Base-by-base conservation (phyloP, 495 filamentous ascomycete species). In the Penicillium canescens region DNA sequence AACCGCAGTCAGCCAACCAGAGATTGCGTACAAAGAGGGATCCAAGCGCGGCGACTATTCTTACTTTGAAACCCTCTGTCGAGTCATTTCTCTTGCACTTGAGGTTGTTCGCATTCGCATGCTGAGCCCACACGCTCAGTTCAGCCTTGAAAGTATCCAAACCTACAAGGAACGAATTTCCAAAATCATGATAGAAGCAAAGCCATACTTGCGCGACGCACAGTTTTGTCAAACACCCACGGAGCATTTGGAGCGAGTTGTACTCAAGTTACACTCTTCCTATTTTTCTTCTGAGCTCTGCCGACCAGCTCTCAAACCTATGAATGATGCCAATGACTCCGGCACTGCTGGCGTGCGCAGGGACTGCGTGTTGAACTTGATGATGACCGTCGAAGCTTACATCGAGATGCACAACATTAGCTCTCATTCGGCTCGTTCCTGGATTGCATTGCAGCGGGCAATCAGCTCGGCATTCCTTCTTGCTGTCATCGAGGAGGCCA, bases 211-310 rank as follows among this genome's bases (percentile, higher is more conserved):
- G 18, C 76, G 79, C 18, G 81, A 83, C 31, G 71, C 70, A 0
- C 56, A 74, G 21, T 64, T 67, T 52, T 84, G 82, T 59, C 59
- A 69, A 12, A 73, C 74, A 0, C 55, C 73, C 2, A 76, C 71
- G 3, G 71, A 85, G 38, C 80, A 80, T 44, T 62, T 85, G 1
- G 79, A 86, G 61, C 72, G 81, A 38, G 76, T 81, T 43, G 77
- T 77, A 1, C 59, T 85, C 1, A 83, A 82, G 58, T 66, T 86
- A 9, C 81, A 84, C 59, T 73, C 76, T 4, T 83, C 81, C 3
- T 86, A 84, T 62, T 76, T 82, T 48, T 70, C 75, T 11, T 84
- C 82, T 11, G 82, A 84, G 61, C 77, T 86, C 50, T 84, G 79
- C 62, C 78, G 82, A 36, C 80, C 80, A 46, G 76, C 82, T 41